phyloP scores from a whole-genome alignment of 768 basidiomycete species.

The Boletus vermiculosoides region DNA sequence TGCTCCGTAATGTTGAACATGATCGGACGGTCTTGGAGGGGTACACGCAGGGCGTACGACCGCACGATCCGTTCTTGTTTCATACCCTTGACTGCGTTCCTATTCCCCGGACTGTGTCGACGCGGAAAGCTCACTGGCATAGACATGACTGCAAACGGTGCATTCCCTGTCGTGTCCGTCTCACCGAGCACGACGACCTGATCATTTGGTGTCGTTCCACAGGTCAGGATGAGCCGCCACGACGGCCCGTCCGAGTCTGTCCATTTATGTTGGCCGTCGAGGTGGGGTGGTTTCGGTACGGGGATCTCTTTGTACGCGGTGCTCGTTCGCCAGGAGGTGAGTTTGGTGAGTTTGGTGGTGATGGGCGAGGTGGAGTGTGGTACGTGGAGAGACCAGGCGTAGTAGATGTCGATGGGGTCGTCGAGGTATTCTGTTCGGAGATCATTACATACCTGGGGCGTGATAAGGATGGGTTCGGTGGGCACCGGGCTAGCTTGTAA shows the following conservation, averaged over 20 bases:
- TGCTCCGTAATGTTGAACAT: conserved; percentile 65
- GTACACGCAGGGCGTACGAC: conserved; percentile 14
- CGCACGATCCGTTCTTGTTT: conserved; percentile 70
- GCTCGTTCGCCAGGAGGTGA: conserved; percentile 69
- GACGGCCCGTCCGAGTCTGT: conserved; percentile 39
- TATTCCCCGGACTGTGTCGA: conserved; percentile 14
- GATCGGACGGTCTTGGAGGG: conserved; percentile 1
- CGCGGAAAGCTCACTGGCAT: conserved; percentile 57
- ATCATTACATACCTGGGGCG: conserved; percentile 88
- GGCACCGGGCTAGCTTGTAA: conserved; percentile 42
- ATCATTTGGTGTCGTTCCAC: conserved; percentile 31
- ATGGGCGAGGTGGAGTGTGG: conserved; percentile 18
- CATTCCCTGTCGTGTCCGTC: conserved; percentile 36
- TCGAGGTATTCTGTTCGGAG: conserved; percentile 75
- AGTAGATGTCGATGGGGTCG: conserved; percentile 61
- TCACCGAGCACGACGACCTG: conserved; percentile 44
- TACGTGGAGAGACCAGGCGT: conserved; percentile 52
- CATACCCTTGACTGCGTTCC: conserved; percentile 17
- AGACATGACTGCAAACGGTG: conserved; percentile 63
- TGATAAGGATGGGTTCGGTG: conserved; percentile 49
- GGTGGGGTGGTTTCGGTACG: conserved; percentile 59
- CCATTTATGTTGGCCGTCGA: conserved; percentile 8
- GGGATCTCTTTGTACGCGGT: conserved; percentile 75
- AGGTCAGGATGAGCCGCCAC: conserved; percentile 66
- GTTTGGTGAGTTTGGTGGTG: conserved; percentile 49